Evolutionary conservation across 2,329 filamentous ascomycete genomes (phyloP).

Genomic region (Coleophoma cylindrospora): DNA sequence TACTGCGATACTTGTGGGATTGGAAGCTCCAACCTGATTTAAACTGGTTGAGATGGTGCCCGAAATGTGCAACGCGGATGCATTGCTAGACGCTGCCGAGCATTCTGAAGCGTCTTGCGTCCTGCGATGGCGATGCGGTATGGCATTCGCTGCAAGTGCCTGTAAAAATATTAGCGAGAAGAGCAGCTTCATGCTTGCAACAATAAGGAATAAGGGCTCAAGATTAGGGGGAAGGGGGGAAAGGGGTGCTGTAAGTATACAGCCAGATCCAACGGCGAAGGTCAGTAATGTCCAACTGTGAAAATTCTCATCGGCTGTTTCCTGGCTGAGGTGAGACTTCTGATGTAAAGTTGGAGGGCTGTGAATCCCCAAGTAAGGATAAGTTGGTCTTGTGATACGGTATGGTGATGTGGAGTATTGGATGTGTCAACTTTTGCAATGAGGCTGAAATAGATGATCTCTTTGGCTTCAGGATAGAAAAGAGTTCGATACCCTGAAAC

Average conservation of each 20-base stretch:
- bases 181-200: constrained; percentile 5
- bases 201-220: neutral
- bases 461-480: neutral
- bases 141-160: constrained; percentile 5
- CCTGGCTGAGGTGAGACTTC: neutral
- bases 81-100: neutral
- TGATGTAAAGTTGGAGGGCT: neutral
- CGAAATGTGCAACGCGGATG: neutral
- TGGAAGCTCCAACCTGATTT: no score
- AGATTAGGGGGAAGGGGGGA: neutral
- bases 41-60: no score
- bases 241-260: neutral
- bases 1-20: no score
- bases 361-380: neutral
- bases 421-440: neutral
- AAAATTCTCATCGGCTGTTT: neutral
- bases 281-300: neutral
- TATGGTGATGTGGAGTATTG: neutral
- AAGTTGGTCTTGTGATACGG: neutral
- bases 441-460: neutral
- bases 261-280: neutral
- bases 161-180: constrained; percentile 4
- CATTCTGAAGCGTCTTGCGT: neutral
- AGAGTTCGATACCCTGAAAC: neutral
- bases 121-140: constrained; percentile 3